phyloP scores from a whole-genome alignment of 1,139 yeast genomes.

The Groenewaldozyma sp. region DNA sequence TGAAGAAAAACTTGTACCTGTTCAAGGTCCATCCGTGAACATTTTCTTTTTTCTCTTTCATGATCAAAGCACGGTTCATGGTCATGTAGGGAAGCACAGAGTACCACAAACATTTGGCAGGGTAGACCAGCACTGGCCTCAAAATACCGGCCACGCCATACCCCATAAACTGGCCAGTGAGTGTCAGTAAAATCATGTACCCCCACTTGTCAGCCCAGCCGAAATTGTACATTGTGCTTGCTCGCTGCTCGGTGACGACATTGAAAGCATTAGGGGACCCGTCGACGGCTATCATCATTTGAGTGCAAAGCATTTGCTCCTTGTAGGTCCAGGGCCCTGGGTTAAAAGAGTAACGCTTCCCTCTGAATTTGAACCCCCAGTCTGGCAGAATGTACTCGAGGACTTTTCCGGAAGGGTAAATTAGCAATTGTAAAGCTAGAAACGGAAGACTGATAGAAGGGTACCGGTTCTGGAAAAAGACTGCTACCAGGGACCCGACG shows the following conservation, averaged over 20 bases:
- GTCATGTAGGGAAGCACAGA: constrained; percentile 46
- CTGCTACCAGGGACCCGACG: constrained; percentile 47
- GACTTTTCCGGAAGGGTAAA: constrained; percentile 46
- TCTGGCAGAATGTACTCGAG: constrained; percentile 36
- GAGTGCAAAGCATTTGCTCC: constrained; percentile 56
- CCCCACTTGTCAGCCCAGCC: constrained; percentile 40
- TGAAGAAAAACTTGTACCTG: constrained; percentile 39
- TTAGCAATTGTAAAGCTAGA: constrained; percentile 45
- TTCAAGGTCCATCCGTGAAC: constrained; percentile 47
- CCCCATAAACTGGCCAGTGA: constrained; percentile 52
- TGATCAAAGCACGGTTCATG: constrained; percentile 41
- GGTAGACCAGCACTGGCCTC: constrained; percentile 49
- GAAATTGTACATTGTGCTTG: constrained; percentile 33
- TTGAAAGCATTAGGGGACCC: constrained; percentile 34
- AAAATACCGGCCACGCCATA: constrained; percentile 56
- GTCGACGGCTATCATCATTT: constrained; percentile 36
- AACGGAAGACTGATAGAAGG: constrained; percentile 41
- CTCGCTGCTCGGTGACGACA: constrained; percentile 38
- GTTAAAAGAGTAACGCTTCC: constrained; percentile 35
- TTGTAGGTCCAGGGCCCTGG: constrained; percentile 60
- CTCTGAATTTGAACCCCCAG: constrained; percentile 36
- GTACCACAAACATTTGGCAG: constrained; percentile 51
- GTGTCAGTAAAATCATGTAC: constrained; percentile 41
- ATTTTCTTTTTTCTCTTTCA: constrained; percentile 31
- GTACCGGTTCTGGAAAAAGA: constrained; percentile 47